These are phyloP conservation scores for Petrea volubilis DNA, from an alignment of 257 asterid genomes.

Conservation along the genomic window DNA sequence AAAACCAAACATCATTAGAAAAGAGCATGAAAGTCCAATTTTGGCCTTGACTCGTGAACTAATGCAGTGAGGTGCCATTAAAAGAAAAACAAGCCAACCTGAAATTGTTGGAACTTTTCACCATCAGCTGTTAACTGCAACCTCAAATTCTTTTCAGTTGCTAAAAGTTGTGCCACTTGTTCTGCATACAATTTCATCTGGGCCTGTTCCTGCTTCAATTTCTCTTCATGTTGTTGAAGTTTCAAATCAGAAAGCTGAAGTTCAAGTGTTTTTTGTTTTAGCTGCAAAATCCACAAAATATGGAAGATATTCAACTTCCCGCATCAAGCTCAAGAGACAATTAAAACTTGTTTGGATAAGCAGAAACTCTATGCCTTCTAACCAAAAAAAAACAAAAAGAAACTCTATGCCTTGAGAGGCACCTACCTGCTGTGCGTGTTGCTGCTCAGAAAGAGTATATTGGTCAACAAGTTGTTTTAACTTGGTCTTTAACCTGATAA, in stretches of 20 bases:
- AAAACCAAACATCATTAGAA: too few relatives aligned
- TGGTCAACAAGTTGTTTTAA: constrained; percentile 86
- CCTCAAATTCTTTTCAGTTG: constrained; percentile 95
- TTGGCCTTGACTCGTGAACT: too few relatives aligned
- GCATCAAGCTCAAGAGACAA: constrained; percentile 19
- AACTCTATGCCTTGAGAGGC: constrained; percentile 4
- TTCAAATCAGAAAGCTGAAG: constrained; percentile 90
- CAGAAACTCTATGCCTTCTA: constrained; percentile 9
- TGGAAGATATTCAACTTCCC: constrained; percentile 6
- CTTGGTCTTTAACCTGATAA: constrained; percentile 79
- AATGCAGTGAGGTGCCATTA: neutral
- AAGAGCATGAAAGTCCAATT: too few relatives aligned
- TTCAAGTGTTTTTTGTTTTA: constrained; percentile 89
- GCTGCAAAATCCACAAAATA: constrained; percentile 56
- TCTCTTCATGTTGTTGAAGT: constrained; percentile 88
- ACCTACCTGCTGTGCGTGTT: constrained; percentile 76
- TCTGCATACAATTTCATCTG: constrained; percentile 92
- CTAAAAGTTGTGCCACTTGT: constrained; percentile 80
- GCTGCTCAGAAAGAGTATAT: constrained; percentile 84
- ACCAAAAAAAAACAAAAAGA: too few relatives aligned
- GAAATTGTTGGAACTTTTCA: constrained; percentile 97
- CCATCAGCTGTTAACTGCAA: constrained; percentile 92
- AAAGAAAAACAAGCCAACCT: constrained; percentile 44
- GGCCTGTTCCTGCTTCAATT: constrained; percentile 75
- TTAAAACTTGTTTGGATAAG: neutral